Evolutionary conservation across 148 eudicot genomes (phyloP).

Genomic region (Selenicereus undatus): DNA sequence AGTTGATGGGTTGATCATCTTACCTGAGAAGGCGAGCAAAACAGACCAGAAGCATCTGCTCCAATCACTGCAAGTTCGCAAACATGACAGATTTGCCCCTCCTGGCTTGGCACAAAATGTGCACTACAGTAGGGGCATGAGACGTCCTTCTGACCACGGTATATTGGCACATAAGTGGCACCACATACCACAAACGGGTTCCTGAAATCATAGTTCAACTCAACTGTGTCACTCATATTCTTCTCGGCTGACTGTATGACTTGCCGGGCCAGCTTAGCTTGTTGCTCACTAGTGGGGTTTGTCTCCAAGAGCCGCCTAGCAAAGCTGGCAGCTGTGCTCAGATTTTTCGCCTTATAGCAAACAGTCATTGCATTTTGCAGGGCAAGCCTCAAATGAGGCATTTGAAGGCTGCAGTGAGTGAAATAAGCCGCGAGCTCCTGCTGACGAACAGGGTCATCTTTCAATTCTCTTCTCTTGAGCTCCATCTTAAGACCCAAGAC

Average conservation of each 20-base stretch:
- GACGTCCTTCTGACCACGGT: constrained; percentile 75
- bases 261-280: constrained; percentile 65
- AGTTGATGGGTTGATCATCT: constrained; percentile 36
- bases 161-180: constrained; percentile 79
- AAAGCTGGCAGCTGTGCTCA: constrained; percentile 70
- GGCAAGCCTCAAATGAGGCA: constrained; percentile 79
- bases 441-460: constrained; percentile 67
- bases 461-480: constrained; percentile 66
- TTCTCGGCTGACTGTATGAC: constrained; percentile 77
- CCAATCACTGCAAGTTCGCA: constrained; percentile 82
- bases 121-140: constrained; percentile 79
- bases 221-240: constrained; percentile 65
- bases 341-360: constrained; percentile 63
- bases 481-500: constrained; percentile 85
- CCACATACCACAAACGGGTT: constrained; percentile 93
- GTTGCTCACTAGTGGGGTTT: constrained; percentile 65
- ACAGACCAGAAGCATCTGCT: constrained; percentile 88
- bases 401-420: constrained; percentile 87
- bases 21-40: constrained; percentile 83
- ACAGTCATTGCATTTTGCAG: constrained; percentile 68
- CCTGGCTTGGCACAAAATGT: constrained; percentile 71
- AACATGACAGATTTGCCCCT: constrained; percentile 74
- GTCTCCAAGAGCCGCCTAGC: constrained; percentile 80
- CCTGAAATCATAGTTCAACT: constrained; percentile 89
- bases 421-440: constrained; percentile 96